A percentile compares a stretch with the other conserved stretches of the same genome.
phyloP scores from a whole-genome alignment of 2,329 filamentous ascomycete genomes.

The Colletotrichum tofieldiae region DNA sequence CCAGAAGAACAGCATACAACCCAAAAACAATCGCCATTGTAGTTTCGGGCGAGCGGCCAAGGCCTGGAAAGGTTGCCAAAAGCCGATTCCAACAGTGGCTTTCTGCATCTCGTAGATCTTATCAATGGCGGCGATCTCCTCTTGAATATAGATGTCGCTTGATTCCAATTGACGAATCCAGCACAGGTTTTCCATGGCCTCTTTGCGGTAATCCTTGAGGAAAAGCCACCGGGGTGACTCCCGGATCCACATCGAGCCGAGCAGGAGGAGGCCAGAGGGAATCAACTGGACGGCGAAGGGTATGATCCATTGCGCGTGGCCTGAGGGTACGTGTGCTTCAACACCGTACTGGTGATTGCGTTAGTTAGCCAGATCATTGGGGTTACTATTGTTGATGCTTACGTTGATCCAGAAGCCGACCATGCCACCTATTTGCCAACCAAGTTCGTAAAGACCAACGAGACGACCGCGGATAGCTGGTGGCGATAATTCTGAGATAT shows the following conservation, averaged over 20 bases:
- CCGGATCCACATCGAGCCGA: constrained; percentile 63
- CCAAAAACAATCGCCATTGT: constrained; percentile 74
- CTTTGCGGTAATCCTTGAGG: constrained; percentile 64
- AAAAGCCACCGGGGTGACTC: constrained; percentile 76
- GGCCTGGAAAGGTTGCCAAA: constrained; percentile 73
- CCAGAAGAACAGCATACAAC: constrained; percentile 76
- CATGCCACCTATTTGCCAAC: constrained; percentile 67
- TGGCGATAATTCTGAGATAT: constrained; percentile 63
- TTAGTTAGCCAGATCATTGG: neutral
- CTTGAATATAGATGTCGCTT: constrained; percentile 72
- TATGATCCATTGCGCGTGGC: constrained; percentile 60
- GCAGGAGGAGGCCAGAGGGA: constrained; percentile 66
- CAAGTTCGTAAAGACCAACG: constrained; percentile 69
- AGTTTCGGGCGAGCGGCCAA: constrained; percentile 63
- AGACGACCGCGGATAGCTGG: constrained; percentile 69
- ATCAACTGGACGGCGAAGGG: constrained; percentile 70
- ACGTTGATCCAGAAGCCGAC: constrained; percentile 67
- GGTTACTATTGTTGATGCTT: constrained; percentile 46
- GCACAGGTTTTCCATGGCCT: constrained; percentile 66
- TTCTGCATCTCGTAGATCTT: constrained; percentile 63
- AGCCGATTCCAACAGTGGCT: constrained; percentile 68
- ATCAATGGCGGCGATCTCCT: constrained; percentile 74
- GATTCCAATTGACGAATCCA: constrained; percentile 67
- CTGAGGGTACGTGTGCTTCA: constrained; percentile 35
- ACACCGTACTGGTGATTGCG: constrained; percentile 37